Conservation (phyloP, 164 flowering plant species). For the Aristolochia californica region DNA sequence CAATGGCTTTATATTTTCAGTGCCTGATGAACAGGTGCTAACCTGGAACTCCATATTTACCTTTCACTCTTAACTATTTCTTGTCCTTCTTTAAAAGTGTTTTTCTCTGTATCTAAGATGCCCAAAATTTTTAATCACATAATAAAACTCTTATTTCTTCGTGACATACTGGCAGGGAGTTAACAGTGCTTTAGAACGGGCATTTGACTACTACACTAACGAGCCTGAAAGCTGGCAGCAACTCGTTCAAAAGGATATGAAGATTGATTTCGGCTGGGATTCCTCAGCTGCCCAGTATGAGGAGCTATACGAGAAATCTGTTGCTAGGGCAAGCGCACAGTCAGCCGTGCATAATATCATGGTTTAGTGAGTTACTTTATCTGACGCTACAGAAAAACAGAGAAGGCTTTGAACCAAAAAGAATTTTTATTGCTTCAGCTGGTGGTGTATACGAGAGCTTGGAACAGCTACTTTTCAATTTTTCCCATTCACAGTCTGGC, state of each 20-base stretch:
- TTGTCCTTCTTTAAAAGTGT: not conserved
- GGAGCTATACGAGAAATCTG: constrained; percentile 71
- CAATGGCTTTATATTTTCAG: constrained; percentile 74
- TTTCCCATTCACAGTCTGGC: too few relatives aligned
- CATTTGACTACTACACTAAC: constrained; percentile 44
- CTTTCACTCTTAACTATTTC: not conserved
- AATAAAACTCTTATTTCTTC: not conserved
- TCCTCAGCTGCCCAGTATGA: constrained; percentile 67
- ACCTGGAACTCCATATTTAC: not conserved
- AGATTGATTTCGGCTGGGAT: constrained; percentile 86
- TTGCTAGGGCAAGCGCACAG: constrained; percentile 60
- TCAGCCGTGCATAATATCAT: not conserved
- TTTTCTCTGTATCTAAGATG: not conserved
- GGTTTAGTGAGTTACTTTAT: too few relatives aligned
- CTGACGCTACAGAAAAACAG: too few relatives aligned
- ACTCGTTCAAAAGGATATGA: constrained; percentile 75
- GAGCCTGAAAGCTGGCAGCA: constrained; percentile 52
- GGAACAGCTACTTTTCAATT: too few relatives aligned
- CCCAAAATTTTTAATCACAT: not conserved
- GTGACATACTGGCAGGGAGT: constrained; percentile 37
- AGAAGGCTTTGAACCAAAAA: too few relatives aligned
- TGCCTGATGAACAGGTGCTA: constrained; percentile 76
- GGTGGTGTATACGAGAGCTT: too few relatives aligned
- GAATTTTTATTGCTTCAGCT: too few relatives aligned
- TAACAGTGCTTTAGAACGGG: constrained; percentile 75